Evolutionary conservation across 192 early-diverging fungal species (phyloP).

Genomic region (Rhizophagus sp.): DNA sequence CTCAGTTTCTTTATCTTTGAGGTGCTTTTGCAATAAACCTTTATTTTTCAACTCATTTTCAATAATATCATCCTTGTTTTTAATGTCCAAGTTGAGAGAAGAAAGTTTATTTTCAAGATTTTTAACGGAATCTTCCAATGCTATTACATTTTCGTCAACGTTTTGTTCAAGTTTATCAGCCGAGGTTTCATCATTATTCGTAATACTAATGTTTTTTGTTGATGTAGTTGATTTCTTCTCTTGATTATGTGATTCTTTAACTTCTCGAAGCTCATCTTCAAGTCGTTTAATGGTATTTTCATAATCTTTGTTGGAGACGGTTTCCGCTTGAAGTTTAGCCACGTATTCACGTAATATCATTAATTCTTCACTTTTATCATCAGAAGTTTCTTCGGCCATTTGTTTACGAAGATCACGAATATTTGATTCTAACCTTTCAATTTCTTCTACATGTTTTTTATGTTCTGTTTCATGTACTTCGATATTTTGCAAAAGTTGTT

Average conservation of each 20-base stretch:
- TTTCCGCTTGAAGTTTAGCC: background rate
- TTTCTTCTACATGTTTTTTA: background rate
- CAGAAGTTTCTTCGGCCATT: background rate
- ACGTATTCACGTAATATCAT: too few species aligned
- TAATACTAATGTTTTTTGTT: conserved; percentile 31
- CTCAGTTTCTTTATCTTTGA: background rate
- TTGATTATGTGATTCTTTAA: conserved; percentile 11
- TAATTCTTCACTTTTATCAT: too few species aligned
- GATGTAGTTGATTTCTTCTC: background rate
- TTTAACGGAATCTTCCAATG: background rate
- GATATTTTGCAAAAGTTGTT: background rate
- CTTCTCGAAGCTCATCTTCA: conserved; percentile 21
- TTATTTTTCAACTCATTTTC: conserved; percentile 4
- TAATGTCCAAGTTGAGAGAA: conserved; percentile 1
- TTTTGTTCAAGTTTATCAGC: conserved; percentile 14
- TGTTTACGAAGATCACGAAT: background rate
- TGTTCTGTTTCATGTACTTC: background rate
- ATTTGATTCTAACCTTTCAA: background rate
- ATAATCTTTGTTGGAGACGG: background rate
- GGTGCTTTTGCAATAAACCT: background rate
- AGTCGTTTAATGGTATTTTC: conserved; percentile 18
- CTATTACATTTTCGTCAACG: conserved; percentile 1
- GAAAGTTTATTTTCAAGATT: background rate
- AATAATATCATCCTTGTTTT: background rate
- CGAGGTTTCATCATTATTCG: background rate